Evolutionary conservation across 306 rosid species (phyloP), one percentile per base, ranked within the genome.

Genomic region (Castanea sativa): DNA sequence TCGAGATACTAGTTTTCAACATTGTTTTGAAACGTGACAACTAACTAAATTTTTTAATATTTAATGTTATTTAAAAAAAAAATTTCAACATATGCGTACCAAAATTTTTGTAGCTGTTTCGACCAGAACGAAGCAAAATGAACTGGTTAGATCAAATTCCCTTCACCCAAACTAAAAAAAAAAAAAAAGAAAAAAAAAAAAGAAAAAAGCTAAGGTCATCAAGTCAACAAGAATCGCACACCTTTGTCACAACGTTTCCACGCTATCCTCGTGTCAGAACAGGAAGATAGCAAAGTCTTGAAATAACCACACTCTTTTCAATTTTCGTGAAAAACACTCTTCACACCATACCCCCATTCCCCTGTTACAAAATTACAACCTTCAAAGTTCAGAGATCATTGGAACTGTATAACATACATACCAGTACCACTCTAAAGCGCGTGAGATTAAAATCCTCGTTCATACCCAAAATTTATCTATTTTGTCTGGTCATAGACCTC

Each of bases 241-340:
- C 59, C 35, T 21, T 21, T 73, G 73, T 53, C 78, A 61, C 52
- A 61, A 21, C 67, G 33, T 33, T 79, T 49, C 56, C 78, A 63
- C 64, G 83, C 67, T 71, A 58, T 21, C 51, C 78, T 72, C 69
- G 75, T 20, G 69, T 57, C 78, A 57, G 35, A 29, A 33, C 5
- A 53, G n/a, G 55, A 33, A 64, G 43, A 33, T 6, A 10, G 18
- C 7, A 13, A 59, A 18, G 38, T 71, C 20, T 52, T 27, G 10
- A 69, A 4, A 65, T n/a, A 6, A 55, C 33, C 38, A 35, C 41
- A 18, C 21, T 30, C 30, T 10, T n/a, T n/a, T 0, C 27, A 29
- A 6, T 7, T 35, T 9, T 18, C 2, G 76, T 70, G 76, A 0
- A 5, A 55, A 23, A 15, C 71, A 74, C 71, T 4, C 75, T 25